phyloP scores from a whole-genome alignment of 2,329 filamentous ascomycete genomes.

The Fusarium scirpi region DNA sequence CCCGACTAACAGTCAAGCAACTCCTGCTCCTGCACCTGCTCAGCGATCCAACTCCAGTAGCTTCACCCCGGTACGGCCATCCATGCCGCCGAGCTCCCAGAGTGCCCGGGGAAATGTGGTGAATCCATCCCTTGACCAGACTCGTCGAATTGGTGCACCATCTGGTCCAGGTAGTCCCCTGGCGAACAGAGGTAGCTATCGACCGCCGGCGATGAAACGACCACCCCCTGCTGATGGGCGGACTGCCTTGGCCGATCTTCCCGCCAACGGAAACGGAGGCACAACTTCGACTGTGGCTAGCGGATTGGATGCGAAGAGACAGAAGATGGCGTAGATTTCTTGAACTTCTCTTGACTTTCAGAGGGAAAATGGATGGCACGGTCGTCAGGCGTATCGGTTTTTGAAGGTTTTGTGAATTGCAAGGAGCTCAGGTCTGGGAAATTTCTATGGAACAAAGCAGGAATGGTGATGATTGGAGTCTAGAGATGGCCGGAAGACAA shows the following conservation, averaged over 20 bases:
- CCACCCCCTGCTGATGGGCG: constrained; percentile 56
- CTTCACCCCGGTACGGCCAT: constrained; percentile 51
- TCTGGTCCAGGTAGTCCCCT: constrained; percentile 66
- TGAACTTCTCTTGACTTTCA: background rate
- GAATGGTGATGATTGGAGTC: constrained; percentile 9
- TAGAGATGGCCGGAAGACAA: constrained; percentile 8
- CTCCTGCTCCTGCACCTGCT: constrained; percentile 27
- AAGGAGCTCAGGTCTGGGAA: constrained; percentile 41
- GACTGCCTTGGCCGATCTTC: constrained; percentile 63
- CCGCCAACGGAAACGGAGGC: constrained; percentile 56
- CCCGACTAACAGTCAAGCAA: constrained; percentile 51
- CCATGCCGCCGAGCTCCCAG: constrained; percentile 43
- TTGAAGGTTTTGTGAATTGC: constrained; percentile 19
- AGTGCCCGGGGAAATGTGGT: constrained; percentile 56
- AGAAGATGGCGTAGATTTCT: constrained; percentile 56
- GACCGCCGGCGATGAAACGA: constrained; percentile 70
- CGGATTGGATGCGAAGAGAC: constrained; percentile 63
- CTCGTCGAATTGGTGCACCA: constrained; percentile 70
- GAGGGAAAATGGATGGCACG: constrained; percentile 11
- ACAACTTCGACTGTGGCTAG: constrained; percentile 39
- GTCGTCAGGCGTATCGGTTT: constrained; percentile 36
- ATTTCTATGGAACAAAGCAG: constrained; percentile 24
- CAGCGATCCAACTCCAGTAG: constrained; percentile 41
- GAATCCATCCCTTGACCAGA: constrained; percentile 66
- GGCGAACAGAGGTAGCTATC: constrained; percentile 69